A percentile compares a stretch with the other conserved stretches of the same genome.
Conservation (phyloP, 2,329 filamentous ascomycete species). For the Hymenoscyphus repandus region DNA sequence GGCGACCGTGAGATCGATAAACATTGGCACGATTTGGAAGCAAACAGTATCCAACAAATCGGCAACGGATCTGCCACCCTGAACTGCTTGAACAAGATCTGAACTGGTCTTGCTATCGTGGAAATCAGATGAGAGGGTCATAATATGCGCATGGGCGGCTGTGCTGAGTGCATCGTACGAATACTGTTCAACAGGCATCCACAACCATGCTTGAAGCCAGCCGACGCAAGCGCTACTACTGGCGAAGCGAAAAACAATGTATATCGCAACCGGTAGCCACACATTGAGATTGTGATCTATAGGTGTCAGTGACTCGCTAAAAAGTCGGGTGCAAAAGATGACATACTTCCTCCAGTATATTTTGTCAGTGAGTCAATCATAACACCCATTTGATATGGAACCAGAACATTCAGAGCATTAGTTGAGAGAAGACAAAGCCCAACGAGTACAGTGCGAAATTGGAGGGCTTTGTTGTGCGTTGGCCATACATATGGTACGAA, state of each 20-base stretch:
- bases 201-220: constrained; percentile 45
- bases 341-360: constrained; percentile 29
- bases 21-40: constrained; percentile 56
- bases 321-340: not conserved
- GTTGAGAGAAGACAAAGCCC: constrained; percentile 62
- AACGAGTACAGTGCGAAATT: constrained; percentile 63
- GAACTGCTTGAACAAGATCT: constrained; percentile 59
- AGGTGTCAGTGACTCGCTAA: constrained; percentile 1
- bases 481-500: constrained; percentile 80
- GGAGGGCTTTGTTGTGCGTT: constrained; percentile 57
- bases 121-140: constrained; percentile 66
- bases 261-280: constrained; percentile 48
- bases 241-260: constrained; percentile 43
- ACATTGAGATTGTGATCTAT: constrained; percentile 37
- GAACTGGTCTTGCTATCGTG: constrained; percentile 61
- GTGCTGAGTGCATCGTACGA: constrained; percentile 53
- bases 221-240: constrained; percentile 46
- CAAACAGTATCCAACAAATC: constrained; percentile 54
- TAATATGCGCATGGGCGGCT: constrained; percentile 60
- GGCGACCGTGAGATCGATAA: constrained; percentile 56
- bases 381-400: constrained; percentile 76
- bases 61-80: constrained; percentile 55
- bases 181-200: constrained; percentile 50
- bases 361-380: constrained; percentile 65
- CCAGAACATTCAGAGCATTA: constrained; percentile 69